Percentiles rank a stretch among this genome's conserved stretches.
Conservation (phyloP, 768 basidiomycete genomes). For the Lentinula edodes region DNA sequence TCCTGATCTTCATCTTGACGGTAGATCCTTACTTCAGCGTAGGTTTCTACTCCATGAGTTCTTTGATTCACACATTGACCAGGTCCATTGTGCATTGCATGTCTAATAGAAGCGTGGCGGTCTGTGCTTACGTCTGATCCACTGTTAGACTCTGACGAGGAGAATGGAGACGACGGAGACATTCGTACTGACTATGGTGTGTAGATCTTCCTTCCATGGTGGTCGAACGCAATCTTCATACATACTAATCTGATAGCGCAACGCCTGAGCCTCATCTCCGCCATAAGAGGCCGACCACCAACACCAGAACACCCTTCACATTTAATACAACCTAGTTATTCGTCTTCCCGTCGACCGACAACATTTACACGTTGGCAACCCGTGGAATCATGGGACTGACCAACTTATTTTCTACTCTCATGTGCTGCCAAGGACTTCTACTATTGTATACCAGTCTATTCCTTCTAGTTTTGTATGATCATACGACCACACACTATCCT, state of each 20-base stretch:
- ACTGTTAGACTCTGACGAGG: slow-evolving; percentile 69
- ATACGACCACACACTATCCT: not conserved
- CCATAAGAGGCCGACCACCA: slow-evolving; percentile 45
- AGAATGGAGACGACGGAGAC: slow-evolving; percentile 60
- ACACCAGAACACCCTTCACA: slow-evolving; percentile 32
- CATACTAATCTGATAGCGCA: slow-evolving; percentile 28
- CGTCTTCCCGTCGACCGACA: slow-evolving; percentile 4
- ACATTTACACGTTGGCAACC: slow-evolving; percentile 30
- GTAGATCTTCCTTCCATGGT: slow-evolving; percentile 16
- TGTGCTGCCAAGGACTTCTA: not conserved
- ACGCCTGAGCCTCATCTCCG: slow-evolving; percentile 46
- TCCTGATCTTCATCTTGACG: not conserved
- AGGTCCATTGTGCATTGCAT: not conserved
- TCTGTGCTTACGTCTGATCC: slow-evolving; percentile 58
- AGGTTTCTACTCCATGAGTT: slow-evolving; percentile 8
- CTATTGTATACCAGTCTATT: slow-evolving; percentile 3
- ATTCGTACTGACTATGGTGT: slow-evolving; percentile 61
- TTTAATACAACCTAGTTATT: slow-evolving; percentile 8
- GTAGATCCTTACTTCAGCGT: slow-evolving; percentile 36
- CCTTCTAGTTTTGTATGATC: not conserved
- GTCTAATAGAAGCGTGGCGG: slow-evolving; percentile 65
- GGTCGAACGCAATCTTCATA: not conserved
- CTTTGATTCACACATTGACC: not conserved
- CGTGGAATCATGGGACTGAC: slow-evolving; percentile 28
- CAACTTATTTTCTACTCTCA: not conserved